phyloP scores from a whole-genome alignment of 306 rosid species.

The Fragaria iinumae region DNA sequence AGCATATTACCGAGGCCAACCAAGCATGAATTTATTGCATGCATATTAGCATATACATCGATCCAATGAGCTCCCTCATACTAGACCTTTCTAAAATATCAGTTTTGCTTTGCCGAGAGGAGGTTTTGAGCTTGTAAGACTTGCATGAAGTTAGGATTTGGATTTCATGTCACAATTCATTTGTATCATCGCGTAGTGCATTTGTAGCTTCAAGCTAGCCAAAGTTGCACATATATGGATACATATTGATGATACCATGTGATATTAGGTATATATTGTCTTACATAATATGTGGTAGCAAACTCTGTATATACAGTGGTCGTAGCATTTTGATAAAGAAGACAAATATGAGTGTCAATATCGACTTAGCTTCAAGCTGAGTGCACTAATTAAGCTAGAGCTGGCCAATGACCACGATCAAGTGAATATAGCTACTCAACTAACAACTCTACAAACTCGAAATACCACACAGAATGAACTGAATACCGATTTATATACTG shows the following conservation, averaged over 20 bases:
- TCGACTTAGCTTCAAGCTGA: background rate
- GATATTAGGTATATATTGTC: background rate
- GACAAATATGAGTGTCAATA: background rate
- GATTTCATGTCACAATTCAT: background rate
- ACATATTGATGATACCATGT: background rate
- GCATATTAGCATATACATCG: background rate
- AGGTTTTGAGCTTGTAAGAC: background rate
- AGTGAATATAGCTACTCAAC: background rate
- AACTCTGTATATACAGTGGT: background rate
- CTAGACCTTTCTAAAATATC: background rate
- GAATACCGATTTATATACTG: no score
- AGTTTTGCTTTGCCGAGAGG: background rate
- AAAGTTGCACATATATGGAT: background rate
- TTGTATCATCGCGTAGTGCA: background rate
- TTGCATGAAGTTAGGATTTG: background rate
- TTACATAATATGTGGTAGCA: background rate
- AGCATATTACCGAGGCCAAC: conserved; percentile 33
- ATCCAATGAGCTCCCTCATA: background rate
- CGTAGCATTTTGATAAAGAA: background rate
- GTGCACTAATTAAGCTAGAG: background rate
- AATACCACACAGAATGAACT: background rate
- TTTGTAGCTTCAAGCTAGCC: background rate
- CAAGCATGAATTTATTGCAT: conserved; percentile 31
- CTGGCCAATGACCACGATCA: background rate
- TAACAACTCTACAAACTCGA: background rate